Evolutionary conservation across 176 grass and related monocot genomes (phyloP).

Genomic region (Microstegium vimineum): DNA sequence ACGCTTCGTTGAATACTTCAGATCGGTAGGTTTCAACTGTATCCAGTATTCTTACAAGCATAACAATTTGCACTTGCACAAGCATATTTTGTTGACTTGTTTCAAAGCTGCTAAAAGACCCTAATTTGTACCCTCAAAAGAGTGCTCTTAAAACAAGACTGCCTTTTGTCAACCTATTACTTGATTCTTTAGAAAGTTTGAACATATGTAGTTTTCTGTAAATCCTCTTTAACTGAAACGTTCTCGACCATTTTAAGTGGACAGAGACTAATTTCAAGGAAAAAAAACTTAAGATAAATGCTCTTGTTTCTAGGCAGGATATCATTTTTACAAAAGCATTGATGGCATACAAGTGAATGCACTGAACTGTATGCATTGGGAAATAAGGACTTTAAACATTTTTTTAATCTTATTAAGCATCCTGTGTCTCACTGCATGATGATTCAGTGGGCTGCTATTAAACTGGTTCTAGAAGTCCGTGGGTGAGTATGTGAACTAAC

Average conservation of each 20-base stretch:
- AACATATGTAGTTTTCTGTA: background rate
- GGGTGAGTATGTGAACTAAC: background rate
- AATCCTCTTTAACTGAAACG: background rate
- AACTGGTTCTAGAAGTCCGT: slow-evolving; percentile 2
- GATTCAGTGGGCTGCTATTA: background rate
- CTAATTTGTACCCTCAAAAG: background rate
- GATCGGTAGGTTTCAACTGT: slow-evolving; percentile 55
- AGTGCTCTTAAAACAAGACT: background rate
- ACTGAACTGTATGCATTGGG: background rate
- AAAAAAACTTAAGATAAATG: background rate
- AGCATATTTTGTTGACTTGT: background rate
- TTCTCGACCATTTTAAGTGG: background rate
- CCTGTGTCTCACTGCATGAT: background rate
- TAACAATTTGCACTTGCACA: slow-evolving; percentile 14
- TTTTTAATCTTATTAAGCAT: background rate
- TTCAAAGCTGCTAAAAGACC: background rate
- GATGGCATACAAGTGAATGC: background rate
- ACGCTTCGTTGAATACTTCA: slow-evolving; percentile 96
- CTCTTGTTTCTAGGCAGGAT: background rate
- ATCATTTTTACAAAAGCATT: background rate
- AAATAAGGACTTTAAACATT: background rate
- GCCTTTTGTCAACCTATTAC: background rate
- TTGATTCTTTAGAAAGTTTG: background rate
- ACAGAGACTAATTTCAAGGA: background rate
- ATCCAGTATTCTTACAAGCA: slow-evolving; percentile 4